Percentiles rank a stretch among this genome's conserved stretches.
Conservation (phyloP, 2,329 filamentous ascomycete species). For the Fonsecaea pedrosoi region DNA sequence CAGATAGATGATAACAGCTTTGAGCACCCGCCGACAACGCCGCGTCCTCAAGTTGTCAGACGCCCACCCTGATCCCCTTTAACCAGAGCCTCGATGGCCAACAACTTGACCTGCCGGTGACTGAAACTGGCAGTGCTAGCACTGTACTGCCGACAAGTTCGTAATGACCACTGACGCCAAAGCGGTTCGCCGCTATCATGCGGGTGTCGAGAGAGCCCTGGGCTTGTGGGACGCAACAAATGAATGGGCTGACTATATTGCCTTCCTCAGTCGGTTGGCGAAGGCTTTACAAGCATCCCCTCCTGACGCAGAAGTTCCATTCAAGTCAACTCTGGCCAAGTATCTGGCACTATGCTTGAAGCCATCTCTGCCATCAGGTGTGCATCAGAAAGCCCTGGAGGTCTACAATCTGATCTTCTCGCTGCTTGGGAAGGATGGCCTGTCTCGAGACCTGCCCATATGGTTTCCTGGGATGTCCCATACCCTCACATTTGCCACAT, state of each 20-base stretch:
- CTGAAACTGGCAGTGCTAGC: conserved; percentile 12
- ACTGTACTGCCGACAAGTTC: not conserved
- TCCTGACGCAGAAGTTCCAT: conserved; percentile 76
- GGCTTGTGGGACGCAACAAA: conserved; percentile 91
- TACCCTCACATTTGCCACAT: conserved; percentile 90
- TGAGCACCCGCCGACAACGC: not conserved
- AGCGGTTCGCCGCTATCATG: conserved; percentile 84
- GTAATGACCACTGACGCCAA: conserved; percentile 61
- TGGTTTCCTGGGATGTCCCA: conserved; percentile 90
- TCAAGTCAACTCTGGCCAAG: conserved; percentile 83
- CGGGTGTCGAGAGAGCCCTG: conserved; percentile 83
- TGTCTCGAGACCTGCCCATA: conserved; percentile 81
- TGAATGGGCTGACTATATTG: conserved; percentile 99
- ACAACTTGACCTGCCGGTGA: not conserved
- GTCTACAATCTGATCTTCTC: conserved; percentile 90
- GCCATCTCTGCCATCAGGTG: conserved; percentile 88
- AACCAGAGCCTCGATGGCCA: not conserved
- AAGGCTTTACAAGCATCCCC: conserved; percentile 88
- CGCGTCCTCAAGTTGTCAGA: not conserved
- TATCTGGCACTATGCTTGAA: conserved; percentile 94
- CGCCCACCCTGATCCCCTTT: not conserved
- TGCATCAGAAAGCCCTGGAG: conserved; percentile 96
- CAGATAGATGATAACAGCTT: not conserved
- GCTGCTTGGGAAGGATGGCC: conserved; percentile 73
- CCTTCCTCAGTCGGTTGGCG: conserved; percentile 86